phyloP scores from a whole-genome alignment of 441 rosid species.

The Pelargonium fulgidum region DNA sequence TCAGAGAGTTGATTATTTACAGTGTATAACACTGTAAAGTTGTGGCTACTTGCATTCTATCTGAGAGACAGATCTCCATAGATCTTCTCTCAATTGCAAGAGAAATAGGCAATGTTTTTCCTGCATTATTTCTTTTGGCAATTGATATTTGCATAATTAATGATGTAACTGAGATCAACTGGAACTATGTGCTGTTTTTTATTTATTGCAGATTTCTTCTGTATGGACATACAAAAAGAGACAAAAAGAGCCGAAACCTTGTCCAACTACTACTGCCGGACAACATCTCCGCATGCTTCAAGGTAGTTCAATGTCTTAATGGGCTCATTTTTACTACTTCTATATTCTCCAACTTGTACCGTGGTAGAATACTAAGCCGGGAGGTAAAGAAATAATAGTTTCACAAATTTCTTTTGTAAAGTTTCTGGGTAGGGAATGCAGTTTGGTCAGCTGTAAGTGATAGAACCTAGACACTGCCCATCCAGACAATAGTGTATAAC shows the following conservation, averaged over 20 bases:
- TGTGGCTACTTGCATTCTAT: not conserved
- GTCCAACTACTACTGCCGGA: constrained; percentile 43
- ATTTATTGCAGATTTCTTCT: constrained; percentile 52
- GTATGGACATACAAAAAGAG: constrained; percentile 74
- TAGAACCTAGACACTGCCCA: not conserved
- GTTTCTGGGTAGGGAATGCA: not conserved
- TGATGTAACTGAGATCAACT: not conserved
- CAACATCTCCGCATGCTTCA: constrained; percentile 30
- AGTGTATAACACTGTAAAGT: not conserved
- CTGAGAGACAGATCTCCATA: not conserved
- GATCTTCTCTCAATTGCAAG: not conserved
- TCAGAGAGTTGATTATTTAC: not conserved
- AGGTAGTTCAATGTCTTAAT: constrained; percentile 30
- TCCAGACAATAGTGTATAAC: not conserved
- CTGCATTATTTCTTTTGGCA: not conserved
- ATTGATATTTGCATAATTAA: not conserved
- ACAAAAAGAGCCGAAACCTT: constrained; percentile 65
- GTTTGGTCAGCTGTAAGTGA: not conserved
- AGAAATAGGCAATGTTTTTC: not conserved
- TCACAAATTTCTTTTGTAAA: not conserved
- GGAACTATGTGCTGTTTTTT: constrained; percentile 16
- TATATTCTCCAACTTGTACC: not conserved
- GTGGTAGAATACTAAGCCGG: not conserved
- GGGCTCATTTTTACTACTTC: not conserved
- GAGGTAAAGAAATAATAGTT: not conserved